phyloP scores from a whole-genome alignment of 257 asterid genomes.

The Petunia axillaris region DNA sequence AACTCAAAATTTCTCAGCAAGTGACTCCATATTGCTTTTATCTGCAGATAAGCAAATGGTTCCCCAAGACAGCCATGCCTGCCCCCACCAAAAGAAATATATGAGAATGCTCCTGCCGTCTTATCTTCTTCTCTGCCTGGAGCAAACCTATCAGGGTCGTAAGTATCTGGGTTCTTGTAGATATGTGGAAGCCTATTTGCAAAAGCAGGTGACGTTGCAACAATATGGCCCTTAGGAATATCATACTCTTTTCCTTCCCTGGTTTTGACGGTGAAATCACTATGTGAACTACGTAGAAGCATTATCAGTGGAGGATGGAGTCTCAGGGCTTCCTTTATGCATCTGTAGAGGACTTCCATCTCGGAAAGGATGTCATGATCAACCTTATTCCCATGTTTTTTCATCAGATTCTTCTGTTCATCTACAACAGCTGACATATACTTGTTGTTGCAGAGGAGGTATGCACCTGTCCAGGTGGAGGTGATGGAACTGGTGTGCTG shows the following conservation, averaged over 20 bases:
- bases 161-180: conserved; percentile 70
- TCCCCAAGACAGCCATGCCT: conserved; percentile 96
- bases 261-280: conserved; percentile 76
- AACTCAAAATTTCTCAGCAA: conserved; percentile 77
- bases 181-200: conserved; percentile 56
- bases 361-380: conserved; percentile 85
- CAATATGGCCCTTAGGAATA: conserved; percentile 47
- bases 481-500: conserved; percentile 98
- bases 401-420: conserved; percentile 72
- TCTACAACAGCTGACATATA: conserved; percentile 74
- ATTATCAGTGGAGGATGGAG: conserved; percentile 95
- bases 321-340: conserved; percentile 88
- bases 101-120: conserved; percentile 87
- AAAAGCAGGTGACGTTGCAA: conserved; percentile 41
- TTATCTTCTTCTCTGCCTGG: conserved; percentile 94
- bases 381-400: conserved; percentile 69
- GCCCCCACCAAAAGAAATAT: conserved; percentile 94
- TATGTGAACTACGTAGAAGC: conserved; percentile 89
- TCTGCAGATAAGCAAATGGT: conserved; percentile 94
- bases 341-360: conserved; percentile 83
- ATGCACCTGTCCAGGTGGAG: conserved; percentile 93
- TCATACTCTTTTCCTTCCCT: conserved; percentile 78
- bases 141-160: conserved; percentile 84
- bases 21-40: conserved; percentile 96
- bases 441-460: conserved; percentile 77